Base-by-base conservation (phyloP, 441 rosid species). In the Codiaeum variegatum region DNA sequence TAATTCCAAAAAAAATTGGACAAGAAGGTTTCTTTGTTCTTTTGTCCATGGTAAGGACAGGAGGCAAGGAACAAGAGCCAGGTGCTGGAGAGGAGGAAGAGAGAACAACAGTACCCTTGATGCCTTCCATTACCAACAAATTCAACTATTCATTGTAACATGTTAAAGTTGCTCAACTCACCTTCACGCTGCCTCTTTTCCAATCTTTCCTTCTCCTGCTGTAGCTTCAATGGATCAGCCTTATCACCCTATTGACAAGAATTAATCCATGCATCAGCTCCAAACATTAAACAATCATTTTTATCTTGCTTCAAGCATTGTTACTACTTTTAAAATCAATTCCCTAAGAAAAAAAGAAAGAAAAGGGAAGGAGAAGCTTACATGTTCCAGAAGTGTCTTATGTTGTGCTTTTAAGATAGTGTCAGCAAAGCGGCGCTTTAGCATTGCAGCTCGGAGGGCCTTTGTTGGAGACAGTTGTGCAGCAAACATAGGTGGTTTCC, bases 171-270 rank as follows among this genome's bases (percentile, higher is more conserved):
- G 54, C n/a, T 56, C 34, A 69, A 44, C 71, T 70, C 69, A 94
- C 98, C 97, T 94, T 89, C 92, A 18, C 75, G 91, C 77, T 82
- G 97, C 78, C 81, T 78, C 81, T 72, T 86, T 73, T 92, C 93
- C 67, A 94, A 75, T 79, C 79, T 78, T 83, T 91, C 93, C 80
- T 87, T 94, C 74, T 92, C 92, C 73, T 58, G 83, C 73, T 79
- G 91, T 75, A 90, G 6, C 81, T 83, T 92, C 38, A 70, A 71
- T 13, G 87, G 87, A 81, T 91, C 92, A 76, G 86, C 83, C 81
- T 88, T 89, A 68, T 84, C 88, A 67, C 83, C 86, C 99, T 92
- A 77, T 71, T 49, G 16, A 60, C 11, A 31, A 60, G 23, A 29
- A 60, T 28, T 31, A 60, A 11, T 6, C 24, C 56, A 51, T 6